A percentile compares a stretch with the other conserved stretches of the same genome.
Conservation (phyloP, 129 eudicot genomes). For the Saussurea involucrata region DNA sequence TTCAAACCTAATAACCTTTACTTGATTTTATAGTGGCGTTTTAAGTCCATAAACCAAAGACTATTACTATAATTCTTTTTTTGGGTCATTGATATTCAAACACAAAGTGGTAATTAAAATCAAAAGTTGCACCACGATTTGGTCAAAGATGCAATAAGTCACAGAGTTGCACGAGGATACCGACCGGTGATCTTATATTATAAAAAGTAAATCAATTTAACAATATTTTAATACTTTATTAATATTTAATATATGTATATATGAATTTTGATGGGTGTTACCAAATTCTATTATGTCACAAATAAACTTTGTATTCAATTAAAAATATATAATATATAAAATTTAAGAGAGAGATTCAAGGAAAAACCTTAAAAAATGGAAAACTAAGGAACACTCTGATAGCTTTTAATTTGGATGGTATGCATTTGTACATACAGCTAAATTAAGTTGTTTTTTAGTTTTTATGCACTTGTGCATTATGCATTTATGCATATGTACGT, state of each 20-base stretch:
- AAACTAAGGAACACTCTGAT: no score
- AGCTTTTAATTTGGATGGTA: no score
- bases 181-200: neutral
- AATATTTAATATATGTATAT: neutral
- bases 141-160: conserved; percentile 10
- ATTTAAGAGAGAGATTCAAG: no score
- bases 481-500: no score
- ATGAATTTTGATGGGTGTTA: neutral
- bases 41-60: neutral
- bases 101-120: neutral
- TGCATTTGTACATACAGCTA: no score
- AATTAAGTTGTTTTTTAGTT: no score
- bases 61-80: neutral
- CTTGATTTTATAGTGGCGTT: no score
- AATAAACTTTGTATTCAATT: neutral
- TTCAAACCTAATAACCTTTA: no score
- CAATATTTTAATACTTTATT: neutral
- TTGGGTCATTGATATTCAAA: neutral
- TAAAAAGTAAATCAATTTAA: neutral
- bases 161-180: conserved; percentile 2
- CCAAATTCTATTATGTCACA: neutral
- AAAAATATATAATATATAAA: neutral
- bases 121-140: neutral
- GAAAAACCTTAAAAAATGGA: no score
- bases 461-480: no score